phyloP scores from a whole-genome alignment of 129 eudicot genomes.

The Calendula officinalis region DNA sequence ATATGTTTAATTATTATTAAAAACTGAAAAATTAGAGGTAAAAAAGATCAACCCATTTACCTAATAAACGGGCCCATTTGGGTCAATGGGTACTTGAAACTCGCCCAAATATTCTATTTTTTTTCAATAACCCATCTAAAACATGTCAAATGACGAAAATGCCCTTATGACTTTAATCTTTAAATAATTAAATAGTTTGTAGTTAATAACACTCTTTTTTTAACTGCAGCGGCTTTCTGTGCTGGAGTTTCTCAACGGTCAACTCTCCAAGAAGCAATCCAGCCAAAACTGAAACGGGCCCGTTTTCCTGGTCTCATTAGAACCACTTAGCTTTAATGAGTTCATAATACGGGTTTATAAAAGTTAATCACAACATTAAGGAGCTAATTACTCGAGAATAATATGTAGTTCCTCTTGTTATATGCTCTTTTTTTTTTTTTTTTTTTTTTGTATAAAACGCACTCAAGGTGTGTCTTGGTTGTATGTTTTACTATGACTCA shows the following conservation, averaged over 20 bases:
- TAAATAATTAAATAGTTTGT: neutral
- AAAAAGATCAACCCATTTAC: no score
- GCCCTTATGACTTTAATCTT: neutral
- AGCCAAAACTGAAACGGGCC: neutral
- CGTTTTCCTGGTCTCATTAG: neutral
- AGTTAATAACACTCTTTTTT: neutral
- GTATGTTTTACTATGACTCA: conserved; percentile 7
- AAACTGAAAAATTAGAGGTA: no score
- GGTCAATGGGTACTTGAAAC: no score
- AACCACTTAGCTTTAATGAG: conserved; percentile 18
- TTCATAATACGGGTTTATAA: conserved; percentile 8
- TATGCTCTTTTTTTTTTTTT: conserved; percentile 17
- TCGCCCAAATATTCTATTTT: no score
- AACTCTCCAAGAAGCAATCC: neutral
- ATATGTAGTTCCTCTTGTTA: conserved; percentile 13
- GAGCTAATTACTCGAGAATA: conserved; percentile 23
- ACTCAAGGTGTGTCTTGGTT: neutral
- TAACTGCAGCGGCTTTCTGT: neutral
- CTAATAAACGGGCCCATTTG: no score
- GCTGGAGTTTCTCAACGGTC: neutral
- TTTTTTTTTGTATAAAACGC: conserved; percentile 5
- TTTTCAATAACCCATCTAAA: no score
- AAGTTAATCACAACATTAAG: conserved; percentile 9
- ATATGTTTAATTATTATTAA: no score
- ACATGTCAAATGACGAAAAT: no score